Evolutionary conservation across 2,329 filamentous ascomycete genomes (phyloP).

Genomic region (Trichoderma sp.): DNA sequence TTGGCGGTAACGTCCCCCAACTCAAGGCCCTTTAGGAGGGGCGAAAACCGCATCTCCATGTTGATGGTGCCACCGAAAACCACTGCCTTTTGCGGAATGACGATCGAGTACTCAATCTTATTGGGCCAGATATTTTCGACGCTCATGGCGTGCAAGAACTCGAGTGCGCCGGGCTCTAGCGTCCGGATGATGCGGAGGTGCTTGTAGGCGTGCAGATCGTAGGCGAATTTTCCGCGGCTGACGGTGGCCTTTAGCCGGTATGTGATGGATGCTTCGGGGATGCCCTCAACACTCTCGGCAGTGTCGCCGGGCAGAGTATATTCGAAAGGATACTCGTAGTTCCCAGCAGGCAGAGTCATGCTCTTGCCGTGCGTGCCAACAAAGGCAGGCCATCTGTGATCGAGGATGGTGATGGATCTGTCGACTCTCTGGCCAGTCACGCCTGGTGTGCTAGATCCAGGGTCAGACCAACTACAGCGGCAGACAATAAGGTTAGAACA

Average conservation of each 20-base stretch:
- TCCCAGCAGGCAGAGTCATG: constrained; percentile 64
- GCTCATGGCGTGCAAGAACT: constrained; percentile 84
- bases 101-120: constrained; percentile 94
- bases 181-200: constrained; percentile 76
- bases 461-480: constrained; percentile 49
- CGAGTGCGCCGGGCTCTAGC: constrained; percentile 70
- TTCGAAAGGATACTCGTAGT: constrained; percentile 83
- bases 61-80: constrained; percentile 87
- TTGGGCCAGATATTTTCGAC: constrained; percentile 98
- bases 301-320: constrained; percentile 67
- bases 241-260: constrained; percentile 92
- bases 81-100: constrained; percentile 89
- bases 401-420: constrained; percentile 59
- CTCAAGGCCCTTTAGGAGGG: constrained; percentile 81
- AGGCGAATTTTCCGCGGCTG: constrained; percentile 80
- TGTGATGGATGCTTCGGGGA: constrained; percentile 80
- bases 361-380: constrained; percentile 55
- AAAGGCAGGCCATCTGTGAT: constrained; percentile 69
- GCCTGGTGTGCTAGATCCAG: constrained; percentile 54
- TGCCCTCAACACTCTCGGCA: constrained; percentile 86
- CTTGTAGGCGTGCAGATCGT: constrained; percentile 80
- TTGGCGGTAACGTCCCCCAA: constrained; percentile 80
- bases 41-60: constrained; percentile 82
- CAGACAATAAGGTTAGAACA: neutral
- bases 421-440: constrained; percentile 58